These are phyloP conservation scores for Trifolium subterraneum DNA, from an alignment of 306 rosid species.

Conservation along the genomic window DNA sequence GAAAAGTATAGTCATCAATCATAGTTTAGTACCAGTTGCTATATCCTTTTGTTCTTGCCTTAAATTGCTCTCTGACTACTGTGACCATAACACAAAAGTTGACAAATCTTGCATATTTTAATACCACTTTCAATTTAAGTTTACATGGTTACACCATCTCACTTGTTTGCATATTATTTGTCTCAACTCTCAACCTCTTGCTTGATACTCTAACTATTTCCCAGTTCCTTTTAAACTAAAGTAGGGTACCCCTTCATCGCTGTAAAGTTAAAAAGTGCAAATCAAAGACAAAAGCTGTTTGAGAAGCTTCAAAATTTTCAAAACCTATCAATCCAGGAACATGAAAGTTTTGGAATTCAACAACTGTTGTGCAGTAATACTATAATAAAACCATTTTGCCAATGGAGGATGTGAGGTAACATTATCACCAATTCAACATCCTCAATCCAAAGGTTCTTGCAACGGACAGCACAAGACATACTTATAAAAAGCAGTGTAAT, in stretches of 20 bases:
- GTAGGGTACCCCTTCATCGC: no score
- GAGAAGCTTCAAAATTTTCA: not conserved
- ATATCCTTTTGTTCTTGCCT: no score
- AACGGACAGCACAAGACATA: slow-evolving; percentile 24
- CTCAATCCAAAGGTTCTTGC: slow-evolving; percentile 35
- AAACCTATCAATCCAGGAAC: not conserved
- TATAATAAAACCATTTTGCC: not conserved
- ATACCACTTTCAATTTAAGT: no score
- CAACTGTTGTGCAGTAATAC: not conserved
- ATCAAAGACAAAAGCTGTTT: not conserved
- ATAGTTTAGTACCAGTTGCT: no score
- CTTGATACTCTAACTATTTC: not conserved
- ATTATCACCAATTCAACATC: slow-evolving; percentile 21
- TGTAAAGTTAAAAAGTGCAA: not conserved
- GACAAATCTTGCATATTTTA: no score
- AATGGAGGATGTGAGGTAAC: not conserved
- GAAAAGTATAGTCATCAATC: no score
- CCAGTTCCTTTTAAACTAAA: not conserved
- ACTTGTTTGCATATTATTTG: no score
- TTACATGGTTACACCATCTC: no score
- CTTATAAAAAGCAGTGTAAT: slow-evolving; percentile 19
- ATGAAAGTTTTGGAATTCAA: not conserved
- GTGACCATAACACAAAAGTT: no score
- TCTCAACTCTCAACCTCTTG: not conserved
- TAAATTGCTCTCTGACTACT: no score